Percentiles rank a stretch among this genome's conserved stretches.
These are phyloP conservation scores for Porcisia hertigi DNA, from an alignment of 208 protist species.

Conservation along the genomic window DNA sequence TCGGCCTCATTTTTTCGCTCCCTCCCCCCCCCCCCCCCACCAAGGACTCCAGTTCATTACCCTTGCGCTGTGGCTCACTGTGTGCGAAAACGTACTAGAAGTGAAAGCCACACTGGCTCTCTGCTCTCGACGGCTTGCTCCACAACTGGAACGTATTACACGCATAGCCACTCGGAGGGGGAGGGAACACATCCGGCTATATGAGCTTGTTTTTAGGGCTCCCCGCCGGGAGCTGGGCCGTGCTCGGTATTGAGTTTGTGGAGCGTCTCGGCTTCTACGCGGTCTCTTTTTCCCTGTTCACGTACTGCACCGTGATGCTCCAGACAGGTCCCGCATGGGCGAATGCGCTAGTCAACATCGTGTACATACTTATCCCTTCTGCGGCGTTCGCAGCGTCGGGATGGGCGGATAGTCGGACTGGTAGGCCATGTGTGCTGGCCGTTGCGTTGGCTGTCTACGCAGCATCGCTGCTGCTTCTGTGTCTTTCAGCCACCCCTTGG, in stretches of 20 bases:
- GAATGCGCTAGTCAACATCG: conserved; percentile 52
- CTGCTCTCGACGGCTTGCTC: neutral
- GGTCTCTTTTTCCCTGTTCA: conserved; percentile 66
- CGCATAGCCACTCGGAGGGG: neutral
- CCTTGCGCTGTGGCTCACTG: neutral
- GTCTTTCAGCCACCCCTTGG: conserved; percentile 45
- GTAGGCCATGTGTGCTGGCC: conserved; percentile 40
- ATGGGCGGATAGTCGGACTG: conserved; percentile 50
- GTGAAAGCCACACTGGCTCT: neutral
- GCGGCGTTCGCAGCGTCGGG: conserved; percentile 55
- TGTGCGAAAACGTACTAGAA: neutral
- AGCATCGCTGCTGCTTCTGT: conserved; percentile 36
- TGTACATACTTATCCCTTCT: conserved; percentile 56
- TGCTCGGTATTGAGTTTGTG: conserved; percentile 61
- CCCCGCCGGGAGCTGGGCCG: conserved; percentile 37
- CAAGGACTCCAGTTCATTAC: neutral
- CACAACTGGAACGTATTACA: neutral
- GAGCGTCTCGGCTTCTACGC: conserved; percentile 73
- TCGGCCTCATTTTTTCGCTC: neutral
- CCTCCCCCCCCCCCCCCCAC: neutral
- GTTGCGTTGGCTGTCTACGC: conserved; percentile 36
- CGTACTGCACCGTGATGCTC: conserved; percentile 66
- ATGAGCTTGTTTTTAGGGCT: conserved; percentile 36
- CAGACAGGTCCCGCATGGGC: conserved; percentile 27
- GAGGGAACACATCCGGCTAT: neutral